These are phyloP conservation scores for Fusarium avenaceum DNA, from an alignment of 2,329 filamentous ascomycete genomes.

Conservation along the genomic window DNA sequence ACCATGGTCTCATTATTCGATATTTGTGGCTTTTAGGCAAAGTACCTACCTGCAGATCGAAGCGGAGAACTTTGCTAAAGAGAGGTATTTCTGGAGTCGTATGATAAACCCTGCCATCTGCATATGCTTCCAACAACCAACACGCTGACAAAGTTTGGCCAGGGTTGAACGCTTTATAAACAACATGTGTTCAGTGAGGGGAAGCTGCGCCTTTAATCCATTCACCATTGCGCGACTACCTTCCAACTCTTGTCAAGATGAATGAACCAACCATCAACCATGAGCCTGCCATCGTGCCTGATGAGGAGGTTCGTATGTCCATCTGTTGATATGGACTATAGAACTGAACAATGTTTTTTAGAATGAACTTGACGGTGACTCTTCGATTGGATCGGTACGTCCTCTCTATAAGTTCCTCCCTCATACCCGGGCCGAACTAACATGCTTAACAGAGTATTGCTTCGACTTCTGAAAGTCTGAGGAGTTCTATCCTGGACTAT, in stretches of 20 bases:
- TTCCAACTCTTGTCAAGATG: not conserved
- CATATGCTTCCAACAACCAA: slow-evolving; percentile 10
- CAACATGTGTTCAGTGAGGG: not conserved
- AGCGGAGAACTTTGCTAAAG: not conserved
- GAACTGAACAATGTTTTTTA: not conserved
- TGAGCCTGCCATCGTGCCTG: slow-evolving; percentile 10
- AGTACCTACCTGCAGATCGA: too few species aligned
- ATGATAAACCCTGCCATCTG: slow-evolving; percentile 17
- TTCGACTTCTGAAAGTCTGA: slow-evolving; percentile 33
- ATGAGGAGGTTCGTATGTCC: slow-evolving; percentile 17
- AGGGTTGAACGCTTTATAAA: not conserved
- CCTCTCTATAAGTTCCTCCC: fast-evolving
- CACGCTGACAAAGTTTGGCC: slow-evolving; percentile 10
- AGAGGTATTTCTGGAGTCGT: not conserved
- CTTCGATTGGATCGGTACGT: slow-evolving; percentile 7
- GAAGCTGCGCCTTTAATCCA: not conserved
- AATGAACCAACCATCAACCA: slow-evolving; percentile 8
- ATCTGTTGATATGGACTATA: fast-evolving
- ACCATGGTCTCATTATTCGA: too few species aligned
- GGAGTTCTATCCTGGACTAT: slow-evolving; percentile 40
- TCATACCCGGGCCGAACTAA: not conserved
- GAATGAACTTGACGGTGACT: slow-evolving; percentile 7
- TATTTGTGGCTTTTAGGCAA: too few species aligned
- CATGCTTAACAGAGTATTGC: slow-evolving; percentile 2
- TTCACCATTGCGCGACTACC: not conserved